phyloP scores from a whole-genome alignment of 1,139 yeast species.

The Nakaseomyces bracarensis region DNA sequence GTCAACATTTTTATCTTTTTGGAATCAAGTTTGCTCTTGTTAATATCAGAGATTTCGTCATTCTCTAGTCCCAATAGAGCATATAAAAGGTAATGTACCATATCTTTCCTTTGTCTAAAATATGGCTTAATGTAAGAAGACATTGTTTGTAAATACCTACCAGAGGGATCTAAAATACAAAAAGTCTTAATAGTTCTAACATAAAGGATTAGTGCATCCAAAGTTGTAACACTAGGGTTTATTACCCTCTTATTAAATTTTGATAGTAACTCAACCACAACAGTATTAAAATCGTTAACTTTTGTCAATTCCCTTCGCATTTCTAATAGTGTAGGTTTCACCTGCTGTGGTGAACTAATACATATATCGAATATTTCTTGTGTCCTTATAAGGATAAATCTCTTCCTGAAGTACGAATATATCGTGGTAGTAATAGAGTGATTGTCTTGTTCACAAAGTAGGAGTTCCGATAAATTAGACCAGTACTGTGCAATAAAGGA shows the following conservation, averaged over 20 bases:
- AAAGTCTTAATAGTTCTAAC: slow-evolving; percentile 68
- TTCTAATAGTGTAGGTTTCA: slow-evolving; percentile 56
- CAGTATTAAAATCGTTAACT: slow-evolving; percentile 22
- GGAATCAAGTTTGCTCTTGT: slow-evolving; percentile 31
- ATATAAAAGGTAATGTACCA: slow-evolving; percentile 58
- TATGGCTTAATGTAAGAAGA: slow-evolving; percentile 29
- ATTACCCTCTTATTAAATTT: slow-evolving; percentile 47
- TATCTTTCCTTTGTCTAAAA: slow-evolving; percentile 65
- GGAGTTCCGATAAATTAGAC: slow-evolving; percentile 19
- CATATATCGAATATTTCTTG: slow-evolving; percentile 55
- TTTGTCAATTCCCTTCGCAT: slow-evolving; percentile 40
- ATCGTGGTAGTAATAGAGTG: slow-evolving; percentile 32
- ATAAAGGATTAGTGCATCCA: slow-evolving; percentile 61
- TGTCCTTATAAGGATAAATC: slow-evolving; percentile 40
- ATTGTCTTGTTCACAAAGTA: slow-evolving; percentile 24
- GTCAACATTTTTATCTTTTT: slow-evolving; percentile 7
- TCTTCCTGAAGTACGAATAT: slow-evolving; percentile 23
- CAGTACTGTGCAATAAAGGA: slow-evolving; percentile 22
- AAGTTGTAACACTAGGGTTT: slow-evolving; percentile 79
- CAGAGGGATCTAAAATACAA: slow-evolving; percentile 74
- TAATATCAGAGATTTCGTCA: slow-evolving; percentile 15
- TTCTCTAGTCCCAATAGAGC: slow-evolving; percentile 53
- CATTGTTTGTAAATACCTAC: slow-evolving; percentile 38
- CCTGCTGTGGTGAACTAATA: slow-evolving; percentile 49
- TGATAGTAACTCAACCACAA: slow-evolving; percentile 42